A percentile compares a stretch with the other conserved stretches of the same genome.
Conservation (phyloP, 2,329 filamentous ascomycete species). For the Nannizziopsis barbatae region DNA sequence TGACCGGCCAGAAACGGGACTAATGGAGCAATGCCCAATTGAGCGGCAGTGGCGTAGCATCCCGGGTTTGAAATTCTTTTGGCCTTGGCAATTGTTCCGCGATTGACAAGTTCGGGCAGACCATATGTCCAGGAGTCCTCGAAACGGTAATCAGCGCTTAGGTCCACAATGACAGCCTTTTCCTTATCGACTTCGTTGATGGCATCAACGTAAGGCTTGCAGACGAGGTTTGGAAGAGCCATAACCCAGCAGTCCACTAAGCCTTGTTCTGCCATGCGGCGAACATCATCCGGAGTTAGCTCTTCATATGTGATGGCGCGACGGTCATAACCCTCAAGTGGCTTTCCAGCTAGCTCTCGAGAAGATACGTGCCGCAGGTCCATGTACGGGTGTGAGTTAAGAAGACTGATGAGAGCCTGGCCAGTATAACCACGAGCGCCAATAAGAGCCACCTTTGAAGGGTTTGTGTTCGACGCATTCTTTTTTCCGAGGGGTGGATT, state of each 20-base stretch:
- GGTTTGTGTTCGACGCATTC: constrained; percentile 70
- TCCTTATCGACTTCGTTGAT: constrained; percentile 58
- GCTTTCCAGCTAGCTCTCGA: constrained; percentile 76
- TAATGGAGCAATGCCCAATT: constrained; percentile 76
- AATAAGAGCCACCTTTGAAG: constrained; percentile 73
- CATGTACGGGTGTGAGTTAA: constrained; percentile 81
- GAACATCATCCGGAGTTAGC: constrained; percentile 73
- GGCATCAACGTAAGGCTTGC: constrained; percentile 85
- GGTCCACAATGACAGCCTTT: constrained; percentile 72
- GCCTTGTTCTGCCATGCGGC: constrained; percentile 68
- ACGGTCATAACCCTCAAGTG: constrained; percentile 83
- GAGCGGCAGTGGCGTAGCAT: constrained; percentile 88
- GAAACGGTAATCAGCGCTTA: constrained; percentile 95
- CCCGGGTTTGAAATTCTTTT: constrained; percentile 85
- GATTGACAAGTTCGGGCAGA: constrained; percentile 71
- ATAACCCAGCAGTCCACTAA: constrained; percentile 95
- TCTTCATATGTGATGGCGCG: constrained; percentile 87
- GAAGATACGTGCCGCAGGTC: constrained; percentile 87
- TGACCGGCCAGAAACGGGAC: constrained; percentile 65
- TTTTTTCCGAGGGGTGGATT: constrained; percentile 83
- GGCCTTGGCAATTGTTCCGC: constrained; percentile 63
- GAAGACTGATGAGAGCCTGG: constrained; percentile 73
- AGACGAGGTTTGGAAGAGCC: constrained; percentile 90
- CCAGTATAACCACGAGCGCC: constrained; percentile 91
- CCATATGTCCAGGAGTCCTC: constrained; percentile 78